phyloP scores from a whole-genome alignment of 257 asterid species.

The Ophiorrhiza pumila region DNA sequence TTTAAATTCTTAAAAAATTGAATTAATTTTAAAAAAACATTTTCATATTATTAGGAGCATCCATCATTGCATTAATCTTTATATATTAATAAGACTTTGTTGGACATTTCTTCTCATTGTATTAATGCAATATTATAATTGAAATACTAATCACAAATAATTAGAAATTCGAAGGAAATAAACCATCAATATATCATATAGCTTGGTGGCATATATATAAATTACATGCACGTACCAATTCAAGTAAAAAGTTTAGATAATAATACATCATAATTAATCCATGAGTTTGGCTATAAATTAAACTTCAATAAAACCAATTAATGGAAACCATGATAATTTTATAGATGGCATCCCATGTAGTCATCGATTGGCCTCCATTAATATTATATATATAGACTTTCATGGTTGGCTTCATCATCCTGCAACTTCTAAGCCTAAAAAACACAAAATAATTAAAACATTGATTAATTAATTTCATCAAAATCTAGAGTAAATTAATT shows the following conservation, averaged over 20 bases:
- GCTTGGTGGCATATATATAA: too few species aligned
- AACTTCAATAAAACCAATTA: too few species aligned
- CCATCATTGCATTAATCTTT: too few species aligned
- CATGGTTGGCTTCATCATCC: neutral
- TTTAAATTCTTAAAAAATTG: too few species aligned
- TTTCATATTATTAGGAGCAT: too few species aligned
- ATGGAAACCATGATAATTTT: neutral
- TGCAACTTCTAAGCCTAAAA: neutral
- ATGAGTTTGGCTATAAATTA: neutral
- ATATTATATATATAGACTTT: neutral
- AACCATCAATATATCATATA: too few species aligned
- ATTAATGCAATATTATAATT: too few species aligned
- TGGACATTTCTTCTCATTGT: too few species aligned
- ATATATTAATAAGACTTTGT: too few species aligned
- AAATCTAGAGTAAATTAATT: neutral
- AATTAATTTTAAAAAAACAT: too few species aligned
- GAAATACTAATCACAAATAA: too few species aligned
- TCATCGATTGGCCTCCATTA: neutral
- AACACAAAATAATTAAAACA: neutral
- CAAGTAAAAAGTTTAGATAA: neutral
- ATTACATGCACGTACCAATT: neutral
- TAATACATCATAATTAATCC: neutral
- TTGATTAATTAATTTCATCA: neutral
- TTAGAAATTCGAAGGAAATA: neutral
- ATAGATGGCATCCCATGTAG: neutral